Evolutionary conservation across 495 filamentous ascomycete species (phyloP).

Genomic region (Endocarpon pusillum): DNA sequence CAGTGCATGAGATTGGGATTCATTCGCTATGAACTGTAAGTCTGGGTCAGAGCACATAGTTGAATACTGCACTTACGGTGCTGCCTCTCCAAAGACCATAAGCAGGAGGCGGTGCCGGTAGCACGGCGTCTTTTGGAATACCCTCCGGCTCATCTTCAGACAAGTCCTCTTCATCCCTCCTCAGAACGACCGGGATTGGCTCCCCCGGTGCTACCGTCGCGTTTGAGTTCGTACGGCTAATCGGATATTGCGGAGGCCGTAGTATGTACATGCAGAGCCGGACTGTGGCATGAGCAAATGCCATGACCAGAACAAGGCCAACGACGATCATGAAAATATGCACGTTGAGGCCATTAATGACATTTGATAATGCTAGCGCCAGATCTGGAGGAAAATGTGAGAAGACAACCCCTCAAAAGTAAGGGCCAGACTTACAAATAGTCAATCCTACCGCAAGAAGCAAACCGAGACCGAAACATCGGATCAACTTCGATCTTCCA

Average conservation of each 20-base stretch:
- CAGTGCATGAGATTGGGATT: conserved; percentile 70
- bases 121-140: conserved; percentile 2
- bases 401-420: conserved; percentile 1
- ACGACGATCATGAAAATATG: conserved; percentile 62
- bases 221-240: conserved; percentile 18
- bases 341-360: conserved; percentile 37
- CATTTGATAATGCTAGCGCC: conserved; percentile 43
- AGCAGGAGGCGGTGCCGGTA: conserved; percentile 51
- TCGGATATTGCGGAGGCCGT: conserved; percentile 13
- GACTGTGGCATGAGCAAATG: conserved; percentile 64
- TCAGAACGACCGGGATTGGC: conserved; percentile 45
- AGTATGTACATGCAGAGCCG: conserved; percentile 49
- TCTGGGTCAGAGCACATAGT: conserved; percentile 2
- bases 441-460: conserved; percentile 36
- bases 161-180: conserved; percentile 44
- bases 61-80: conserved; percentile 43
- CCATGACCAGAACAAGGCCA: conserved; percentile 51
- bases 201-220: conserved; percentile 34
- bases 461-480: conserved; percentile 35
- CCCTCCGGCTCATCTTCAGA: conserved; percentile 3
- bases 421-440: conserved; percentile 32
- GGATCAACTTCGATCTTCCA: conserved; percentile 37
- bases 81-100: conserved; percentile 74
- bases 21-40: conserved; percentile 33
- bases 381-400: conserved; percentile 34